A percentile compares a stretch with the other conserved stretches of the same genome.
These are phyloP conservation scores for Fusarium humuli DNA, from an alignment of 2,329 filamentous ascomycete genomes.

Conservation along the genomic window DNA sequence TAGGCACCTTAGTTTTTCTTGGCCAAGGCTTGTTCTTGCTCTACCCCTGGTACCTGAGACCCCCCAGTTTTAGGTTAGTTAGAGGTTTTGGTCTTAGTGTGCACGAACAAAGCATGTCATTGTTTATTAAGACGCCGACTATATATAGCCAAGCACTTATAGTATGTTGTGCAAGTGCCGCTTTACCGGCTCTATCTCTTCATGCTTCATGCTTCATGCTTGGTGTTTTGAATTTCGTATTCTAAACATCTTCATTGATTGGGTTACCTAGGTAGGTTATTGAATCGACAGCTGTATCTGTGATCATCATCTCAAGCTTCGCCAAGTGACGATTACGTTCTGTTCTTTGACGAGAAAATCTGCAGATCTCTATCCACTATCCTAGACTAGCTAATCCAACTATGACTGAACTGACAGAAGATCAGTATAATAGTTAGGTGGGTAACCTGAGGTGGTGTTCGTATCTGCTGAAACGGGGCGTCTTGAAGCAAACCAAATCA, in stretches of 20 bases:
- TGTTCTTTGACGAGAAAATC: neutral
- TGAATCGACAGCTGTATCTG: neutral
- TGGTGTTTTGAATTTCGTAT: neutral
- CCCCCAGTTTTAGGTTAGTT: slow-evolving; percentile 22
- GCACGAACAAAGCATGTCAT: slow-evolving; percentile 1
- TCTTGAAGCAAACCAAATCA: slow-evolving; percentile 4
- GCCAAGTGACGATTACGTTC: slow-evolving; percentile 2
- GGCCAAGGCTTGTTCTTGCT: slow-evolving; percentile 25
- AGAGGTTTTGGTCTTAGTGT: slow-evolving; percentile 9
- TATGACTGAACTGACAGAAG: slow-evolving; percentile 7
- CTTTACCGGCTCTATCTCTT: neutral
- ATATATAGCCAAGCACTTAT: neutral
- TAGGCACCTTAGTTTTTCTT: slow-evolving; percentile 21
- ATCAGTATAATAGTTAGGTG: slow-evolving; percentile 13
- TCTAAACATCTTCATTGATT: neutral
- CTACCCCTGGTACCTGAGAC: slow-evolving; percentile 11
- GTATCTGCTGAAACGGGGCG: slow-evolving; percentile 11
- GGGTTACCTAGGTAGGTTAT: neutral
- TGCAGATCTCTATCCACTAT: slow-evolving; percentile 19
- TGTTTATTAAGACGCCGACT: neutral
- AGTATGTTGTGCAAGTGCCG: neutral
- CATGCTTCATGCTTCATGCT: neutral
- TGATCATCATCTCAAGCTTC: slow-evolving; percentile 2
- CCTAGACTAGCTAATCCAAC: slow-evolving; percentile 3
- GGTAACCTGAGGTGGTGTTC: neutral